Conservation (phyloP, 495 filamentous ascomycete species). For the Amorphotheca resinae region DNA sequence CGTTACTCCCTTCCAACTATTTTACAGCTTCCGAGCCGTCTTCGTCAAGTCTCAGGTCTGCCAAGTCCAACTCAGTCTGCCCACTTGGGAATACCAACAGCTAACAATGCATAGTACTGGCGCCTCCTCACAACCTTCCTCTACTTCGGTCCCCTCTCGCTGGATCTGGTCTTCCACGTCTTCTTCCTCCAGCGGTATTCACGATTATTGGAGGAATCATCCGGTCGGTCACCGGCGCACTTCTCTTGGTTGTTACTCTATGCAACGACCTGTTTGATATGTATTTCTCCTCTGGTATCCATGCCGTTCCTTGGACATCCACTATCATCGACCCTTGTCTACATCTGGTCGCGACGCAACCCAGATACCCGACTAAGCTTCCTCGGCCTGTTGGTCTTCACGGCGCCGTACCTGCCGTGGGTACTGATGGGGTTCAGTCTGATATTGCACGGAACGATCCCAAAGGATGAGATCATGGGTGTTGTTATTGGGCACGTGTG, state of each 20-base stretch:
- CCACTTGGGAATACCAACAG: neutral
- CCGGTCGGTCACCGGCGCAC: constrained; percentile 69
- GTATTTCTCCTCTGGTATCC: constrained; percentile 69
- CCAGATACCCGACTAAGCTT: constrained; percentile 86
- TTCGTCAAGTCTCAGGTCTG: constrained; percentile 78
- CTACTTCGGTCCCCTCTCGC: constrained; percentile 88
- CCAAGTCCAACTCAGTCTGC: neutral
- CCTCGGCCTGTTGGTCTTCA: constrained; percentile 79
- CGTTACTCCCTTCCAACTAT: constrained; percentile 83
- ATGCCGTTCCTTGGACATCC: constrained; percentile 89
- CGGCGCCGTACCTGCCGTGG: constrained; percentile 91
- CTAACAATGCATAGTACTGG: constrained; percentile 62
- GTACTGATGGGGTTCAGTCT: constrained; percentile 86
- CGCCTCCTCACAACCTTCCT: constrained; percentile 87
- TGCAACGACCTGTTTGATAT: constrained; percentile 60
- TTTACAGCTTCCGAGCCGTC: constrained; percentile 89
- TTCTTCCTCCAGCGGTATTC: constrained; percentile 98
- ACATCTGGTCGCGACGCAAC: constrained; percentile 94
- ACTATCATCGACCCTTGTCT: constrained; percentile 83
- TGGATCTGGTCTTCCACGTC: constrained; percentile 95
- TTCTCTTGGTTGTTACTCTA: constrained; percentile 92
- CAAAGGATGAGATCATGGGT: constrained; percentile 92
- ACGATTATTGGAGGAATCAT: constrained; percentile 86
- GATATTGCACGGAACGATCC: constrained; percentile 70
- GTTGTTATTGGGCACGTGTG: constrained; percentile 90